Evolutionary conservation across 2,329 filamentous ascomycete species (phyloP).

Genomic region (Talaromyces sp.): DNA sequence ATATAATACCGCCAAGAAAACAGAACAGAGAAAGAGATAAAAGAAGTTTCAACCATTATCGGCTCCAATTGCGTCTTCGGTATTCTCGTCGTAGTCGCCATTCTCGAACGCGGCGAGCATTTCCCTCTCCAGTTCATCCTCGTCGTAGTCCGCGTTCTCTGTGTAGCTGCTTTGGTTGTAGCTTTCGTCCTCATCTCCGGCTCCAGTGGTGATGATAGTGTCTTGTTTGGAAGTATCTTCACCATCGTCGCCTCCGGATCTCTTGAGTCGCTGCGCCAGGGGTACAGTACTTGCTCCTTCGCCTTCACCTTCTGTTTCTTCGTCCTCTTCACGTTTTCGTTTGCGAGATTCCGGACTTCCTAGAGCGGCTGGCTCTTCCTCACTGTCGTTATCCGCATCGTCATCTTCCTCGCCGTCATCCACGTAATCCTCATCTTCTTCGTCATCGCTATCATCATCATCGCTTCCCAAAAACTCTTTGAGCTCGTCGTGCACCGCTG

Average conservation of each 20-base stretch:
- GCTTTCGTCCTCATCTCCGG: conserved; percentile 30
- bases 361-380: background rate
- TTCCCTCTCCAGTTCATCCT: conserved; percentile 53
- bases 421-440: conserved; percentile 36
- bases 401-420: conserved; percentile 10
- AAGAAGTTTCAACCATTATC: conserved; percentile 34
- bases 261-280: conserved; percentile 41
- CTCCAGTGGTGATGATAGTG: conserved; percentile 13
- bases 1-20: background rate
- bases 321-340: conserved; percentile 37
- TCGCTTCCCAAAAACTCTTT: conserved; percentile 65
- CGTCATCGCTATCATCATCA: conserved; percentile 52
- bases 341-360: conserved; percentile 21
- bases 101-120: conserved; percentile 61
- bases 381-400: background rate
- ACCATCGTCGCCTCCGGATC: conserved; percentile 40
- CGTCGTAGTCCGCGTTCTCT: conserved; percentile 41
- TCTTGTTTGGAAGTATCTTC: background rate
- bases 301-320: conserved; percentile 23
- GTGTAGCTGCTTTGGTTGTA: conserved; percentile 29
- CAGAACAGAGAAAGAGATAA: background rate
- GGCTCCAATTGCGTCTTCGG: conserved; percentile 32
- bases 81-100: conserved; percentile 35
- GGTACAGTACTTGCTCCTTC: conserved; percentile 35
- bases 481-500: conserved; percentile 67